Conservation (phyloP, 2,329 filamentous ascomycete genomes). For the Lasiodiplodia citricola region DNA sequence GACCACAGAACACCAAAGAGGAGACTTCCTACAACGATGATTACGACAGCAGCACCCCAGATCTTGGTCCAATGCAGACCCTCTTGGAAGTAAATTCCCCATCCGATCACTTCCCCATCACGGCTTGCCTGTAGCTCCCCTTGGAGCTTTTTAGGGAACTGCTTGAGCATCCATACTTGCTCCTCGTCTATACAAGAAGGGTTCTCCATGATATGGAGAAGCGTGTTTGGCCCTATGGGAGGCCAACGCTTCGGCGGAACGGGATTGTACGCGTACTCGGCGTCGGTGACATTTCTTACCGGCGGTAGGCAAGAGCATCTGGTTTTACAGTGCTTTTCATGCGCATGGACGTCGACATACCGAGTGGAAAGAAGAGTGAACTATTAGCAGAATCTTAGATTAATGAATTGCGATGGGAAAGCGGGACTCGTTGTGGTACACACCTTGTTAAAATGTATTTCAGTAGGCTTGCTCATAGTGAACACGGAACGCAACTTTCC, state of each 20-base stretch:
- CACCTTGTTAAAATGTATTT: too few relatives aligned
- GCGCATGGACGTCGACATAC: neutral
- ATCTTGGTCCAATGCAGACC: neutral
- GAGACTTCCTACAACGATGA: neutral
- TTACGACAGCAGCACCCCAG: neutral
- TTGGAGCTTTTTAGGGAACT: neutral
- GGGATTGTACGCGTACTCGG: neutral
- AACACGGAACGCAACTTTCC: too few relatives aligned
- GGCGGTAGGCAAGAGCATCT: neutral
- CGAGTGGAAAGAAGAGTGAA: too few relatives aligned
- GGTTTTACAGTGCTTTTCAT: rapidly evolving
- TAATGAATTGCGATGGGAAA: too few relatives aligned
- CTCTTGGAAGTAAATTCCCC: neutral
- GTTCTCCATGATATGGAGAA: neutral
- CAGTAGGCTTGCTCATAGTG: too few relatives aligned
- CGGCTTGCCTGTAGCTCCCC: neutral
- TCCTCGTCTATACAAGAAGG: neutral
- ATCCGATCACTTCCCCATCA: neutral
- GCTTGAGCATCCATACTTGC: neutral
- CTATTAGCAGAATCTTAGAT: rapidly evolving
- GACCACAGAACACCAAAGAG: slow-evolving; percentile 1
- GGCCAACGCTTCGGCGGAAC: too few relatives aligned
- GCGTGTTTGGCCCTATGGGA: neutral
- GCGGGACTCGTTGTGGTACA: rapidly evolving
- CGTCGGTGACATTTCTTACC: rapidly evolving